Conservation (phyloP, 257 asterid genomes). For the Solanum boliviense region DNA sequence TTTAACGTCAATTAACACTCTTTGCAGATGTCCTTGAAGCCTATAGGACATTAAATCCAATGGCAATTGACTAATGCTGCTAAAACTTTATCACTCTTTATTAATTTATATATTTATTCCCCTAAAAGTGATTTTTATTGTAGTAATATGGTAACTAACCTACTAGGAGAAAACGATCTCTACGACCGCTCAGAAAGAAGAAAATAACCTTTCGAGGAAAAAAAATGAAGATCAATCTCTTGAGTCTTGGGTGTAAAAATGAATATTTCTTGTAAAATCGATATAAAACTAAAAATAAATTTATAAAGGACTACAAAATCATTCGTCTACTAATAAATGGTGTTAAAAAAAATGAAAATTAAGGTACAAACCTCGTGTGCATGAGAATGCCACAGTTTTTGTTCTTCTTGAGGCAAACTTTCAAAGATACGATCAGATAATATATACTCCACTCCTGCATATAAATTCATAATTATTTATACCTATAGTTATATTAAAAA, state of each 20-base stretch:
- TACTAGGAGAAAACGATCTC: not conserved
- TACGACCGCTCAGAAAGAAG: too few species aligned
- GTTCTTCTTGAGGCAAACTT: conserved; percentile 57
- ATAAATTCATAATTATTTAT: not conserved
- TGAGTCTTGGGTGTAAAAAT: not conserved
- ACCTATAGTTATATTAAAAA: not conserved
- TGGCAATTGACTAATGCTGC: not conserved
- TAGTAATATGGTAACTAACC: too few species aligned
- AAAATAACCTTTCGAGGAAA: too few species aligned
- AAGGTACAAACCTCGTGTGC: conserved; percentile 39
- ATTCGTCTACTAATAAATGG: not conserved
- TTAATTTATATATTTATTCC: too few species aligned
- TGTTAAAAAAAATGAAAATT: not conserved
- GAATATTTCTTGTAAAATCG: not conserved
- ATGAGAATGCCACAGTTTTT: conserved; percentile 87
- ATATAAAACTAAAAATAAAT: not conserved
- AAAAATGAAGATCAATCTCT: too few species aligned
- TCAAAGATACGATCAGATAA: conserved; percentile 44
- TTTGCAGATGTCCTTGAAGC: too few species aligned
- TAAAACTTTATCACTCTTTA: not conserved
- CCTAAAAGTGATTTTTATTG: not conserved
- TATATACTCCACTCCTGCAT: conserved; percentile 67
- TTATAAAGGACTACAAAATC: not conserved
- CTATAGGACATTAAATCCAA: not conserved
- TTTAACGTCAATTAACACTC: too few species aligned